These are phyloP conservation scores for Psilocybe sp. DNA, from an alignment of 768 basidiomycete genomes.

Conservation along the genomic window DNA sequence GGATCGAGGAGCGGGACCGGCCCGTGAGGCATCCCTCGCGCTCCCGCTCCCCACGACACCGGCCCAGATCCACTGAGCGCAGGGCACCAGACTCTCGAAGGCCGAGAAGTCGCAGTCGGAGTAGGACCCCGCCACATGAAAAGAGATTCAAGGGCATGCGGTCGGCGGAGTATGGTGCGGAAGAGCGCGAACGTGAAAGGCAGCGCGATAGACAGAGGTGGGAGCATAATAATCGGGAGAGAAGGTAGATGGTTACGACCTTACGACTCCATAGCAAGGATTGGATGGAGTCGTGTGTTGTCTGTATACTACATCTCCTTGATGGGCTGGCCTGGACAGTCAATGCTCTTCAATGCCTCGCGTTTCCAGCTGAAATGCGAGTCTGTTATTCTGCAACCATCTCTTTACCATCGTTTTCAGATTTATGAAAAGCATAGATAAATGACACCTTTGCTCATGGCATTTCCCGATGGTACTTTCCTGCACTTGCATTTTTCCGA, in stretches of 20 bases:
- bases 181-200: conserved; percentile 22
- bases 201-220: conserved; percentile 45
- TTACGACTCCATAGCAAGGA: too few relatives aligned
- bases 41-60: conserved; percentile 22
- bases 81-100: conserved; percentile 13
- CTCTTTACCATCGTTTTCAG: too few relatives aligned
- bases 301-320: too few relatives aligned
- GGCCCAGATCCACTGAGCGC: conserved; percentile 29
- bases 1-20: conserved; percentile 12
- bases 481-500: too few relatives aligned
- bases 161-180: conserved; percentile 16
- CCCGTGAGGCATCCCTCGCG: conserved; percentile 18
- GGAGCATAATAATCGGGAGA: conserved; percentile 45
- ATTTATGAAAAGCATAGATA: too few relatives aligned
- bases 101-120: conserved; percentile 24
- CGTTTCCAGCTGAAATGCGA: too few relatives aligned
- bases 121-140: conserved; percentile 22
- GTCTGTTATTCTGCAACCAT: too few relatives aligned
- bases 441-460: too few relatives aligned
- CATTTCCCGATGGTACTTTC: too few relatives aligned
- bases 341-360: too few relatives aligned
- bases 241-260: conserved; percentile 8
- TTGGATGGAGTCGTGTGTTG: too few relatives aligned
- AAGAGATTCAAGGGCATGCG: conserved; percentile 9
- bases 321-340: too few relatives aligned